A percentile compares a stretch with the other conserved stretches of the same genome.
phyloP scores from a whole-genome alignment of 1,284 basidiomycete species.

The Thelephora terrestris region DNA sequence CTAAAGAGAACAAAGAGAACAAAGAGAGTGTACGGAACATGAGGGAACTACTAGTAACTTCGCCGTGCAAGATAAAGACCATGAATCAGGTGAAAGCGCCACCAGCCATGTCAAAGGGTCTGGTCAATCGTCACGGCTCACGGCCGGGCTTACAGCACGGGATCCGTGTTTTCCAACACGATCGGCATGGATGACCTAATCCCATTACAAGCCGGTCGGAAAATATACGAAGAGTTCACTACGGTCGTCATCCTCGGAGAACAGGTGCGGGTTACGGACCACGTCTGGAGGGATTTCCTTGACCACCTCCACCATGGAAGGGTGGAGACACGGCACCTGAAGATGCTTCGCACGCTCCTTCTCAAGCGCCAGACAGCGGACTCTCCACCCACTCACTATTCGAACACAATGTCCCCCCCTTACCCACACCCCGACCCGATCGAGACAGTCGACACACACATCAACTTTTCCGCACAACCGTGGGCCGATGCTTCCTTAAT shows the following conservation, averaged over 20 bases:
- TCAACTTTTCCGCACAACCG: conserved; percentile 10
- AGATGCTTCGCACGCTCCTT: conserved; percentile 19
- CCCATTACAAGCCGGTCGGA: conserved; percentile 14
- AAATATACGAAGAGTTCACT: too few species aligned
- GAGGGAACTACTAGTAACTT: too few species aligned
- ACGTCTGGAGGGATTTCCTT: conserved; percentile 25
- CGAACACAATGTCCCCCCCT: not conserved
- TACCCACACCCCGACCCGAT: not conserved
- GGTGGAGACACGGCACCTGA: conserved; percentile 18
- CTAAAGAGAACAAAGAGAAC: too few species aligned
- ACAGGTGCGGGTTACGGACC: conserved; percentile 25
- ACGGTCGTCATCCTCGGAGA: conserved; percentile 24
- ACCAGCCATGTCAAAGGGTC: too few species aligned
- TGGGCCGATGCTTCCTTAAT: conserved; percentile 23
- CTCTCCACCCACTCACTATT: not conserved
- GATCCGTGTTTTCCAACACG: too few species aligned
- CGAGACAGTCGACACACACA: too few species aligned
- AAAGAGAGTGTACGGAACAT: too few species aligned
- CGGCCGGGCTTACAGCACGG: too few species aligned
- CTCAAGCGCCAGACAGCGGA: conserved; percentile 6
- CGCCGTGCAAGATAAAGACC: too few species aligned
- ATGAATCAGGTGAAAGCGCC: too few species aligned
- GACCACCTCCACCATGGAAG: conserved; percentile 18
- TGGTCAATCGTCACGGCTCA: too few species aligned
- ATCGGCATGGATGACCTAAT: too few species aligned